These are phyloP conservation scores for Picea abies DNA, from an alignment of 83 land plant species.

Conservation along the genomic window DNA sequence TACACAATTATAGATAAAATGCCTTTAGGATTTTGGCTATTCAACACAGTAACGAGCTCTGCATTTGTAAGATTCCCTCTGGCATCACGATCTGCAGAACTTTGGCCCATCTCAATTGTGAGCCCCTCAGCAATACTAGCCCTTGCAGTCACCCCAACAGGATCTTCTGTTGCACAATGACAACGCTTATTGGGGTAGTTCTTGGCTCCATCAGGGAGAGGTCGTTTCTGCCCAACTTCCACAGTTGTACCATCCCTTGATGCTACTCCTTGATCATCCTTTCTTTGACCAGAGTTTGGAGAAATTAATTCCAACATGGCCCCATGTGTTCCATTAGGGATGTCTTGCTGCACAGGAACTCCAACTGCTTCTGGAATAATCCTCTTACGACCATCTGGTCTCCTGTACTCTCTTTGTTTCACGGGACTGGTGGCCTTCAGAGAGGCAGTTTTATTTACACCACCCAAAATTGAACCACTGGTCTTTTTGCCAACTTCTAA, in stretches of 20 bases:
- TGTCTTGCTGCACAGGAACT: conserved; percentile 45
- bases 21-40: too few relatives aligned
- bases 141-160: conserved; percentile 54
- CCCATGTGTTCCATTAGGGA: conserved; percentile 24
- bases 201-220: conserved; percentile 13
- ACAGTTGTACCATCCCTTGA: conserved; percentile 18
- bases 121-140: conserved; percentile 54
- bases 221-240: conserved; percentile 29
- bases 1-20: too few relatives aligned
- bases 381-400: conserved; percentile 91
- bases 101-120: conserved; percentile 53
- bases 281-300: conserved; percentile 23
- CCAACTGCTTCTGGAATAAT: conserved; percentile 97
- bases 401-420: conserved; percentile 88
- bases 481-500: conserved; percentile 36
- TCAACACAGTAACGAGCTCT: too few relatives aligned
- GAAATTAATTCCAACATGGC: conserved; percentile 29
- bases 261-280: conserved; percentile 33
- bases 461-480: conserved; percentile 30
- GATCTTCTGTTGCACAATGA: conserved; percentile 27
- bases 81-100: conserved; percentile 33
- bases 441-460: conserved; percentile 39
- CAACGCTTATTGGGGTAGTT: conserved; percentile 19
- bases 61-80: conserved; percentile 31
- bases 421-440: conserved; percentile 61